These are phyloP conservation scores for Primulina tabacum DNA, from an alignment of 257 asterid species.

Conservation along the genomic window DNA sequence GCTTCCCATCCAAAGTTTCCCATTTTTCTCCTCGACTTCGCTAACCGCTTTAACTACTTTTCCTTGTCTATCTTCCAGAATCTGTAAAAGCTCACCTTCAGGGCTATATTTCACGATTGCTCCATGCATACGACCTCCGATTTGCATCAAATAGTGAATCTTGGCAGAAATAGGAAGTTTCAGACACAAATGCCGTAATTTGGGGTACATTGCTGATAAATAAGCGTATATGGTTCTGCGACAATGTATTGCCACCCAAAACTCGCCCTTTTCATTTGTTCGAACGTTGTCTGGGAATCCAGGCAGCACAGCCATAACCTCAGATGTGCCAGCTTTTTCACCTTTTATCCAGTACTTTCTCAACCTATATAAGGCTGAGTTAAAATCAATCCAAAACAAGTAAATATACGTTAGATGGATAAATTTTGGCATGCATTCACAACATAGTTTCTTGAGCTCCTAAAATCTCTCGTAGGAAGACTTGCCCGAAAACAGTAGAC, in stretches of 20 bases:
- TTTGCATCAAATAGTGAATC: conserved; percentile 66
- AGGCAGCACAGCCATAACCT: conserved; percentile 63
- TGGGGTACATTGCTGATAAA: conserved; percentile 48
- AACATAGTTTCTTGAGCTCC: not conserved
- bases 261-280: conserved; percentile 70
- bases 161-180: conserved; percentile 70
- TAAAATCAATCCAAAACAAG: not conserved
- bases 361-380: conserved; percentile 42
- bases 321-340: conserved; percentile 62
- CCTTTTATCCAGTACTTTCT: conserved; percentile 86
- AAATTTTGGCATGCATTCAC: not conserved
- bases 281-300: conserved; percentile 87
- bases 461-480: not conserved
- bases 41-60: conserved; percentile 81
- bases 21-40: conserved; percentile 88
- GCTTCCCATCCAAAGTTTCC: conserved; percentile 94
- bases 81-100: conserved; percentile 63
- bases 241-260: conserved; percentile 86
- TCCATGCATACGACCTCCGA: conserved; percentile 73
- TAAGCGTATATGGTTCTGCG: conserved; percentile 62
- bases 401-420: not conserved
- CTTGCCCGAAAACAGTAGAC: not conserved
- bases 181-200: conserved; percentile 46
- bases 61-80: conserved; percentile 75
- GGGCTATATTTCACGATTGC: conserved; percentile 64